These are phyloP conservation scores for Nectriaceae sp. DNA, from an alignment of 2,329 filamentous ascomycete genomes.

Conservation along the genomic window DNA sequence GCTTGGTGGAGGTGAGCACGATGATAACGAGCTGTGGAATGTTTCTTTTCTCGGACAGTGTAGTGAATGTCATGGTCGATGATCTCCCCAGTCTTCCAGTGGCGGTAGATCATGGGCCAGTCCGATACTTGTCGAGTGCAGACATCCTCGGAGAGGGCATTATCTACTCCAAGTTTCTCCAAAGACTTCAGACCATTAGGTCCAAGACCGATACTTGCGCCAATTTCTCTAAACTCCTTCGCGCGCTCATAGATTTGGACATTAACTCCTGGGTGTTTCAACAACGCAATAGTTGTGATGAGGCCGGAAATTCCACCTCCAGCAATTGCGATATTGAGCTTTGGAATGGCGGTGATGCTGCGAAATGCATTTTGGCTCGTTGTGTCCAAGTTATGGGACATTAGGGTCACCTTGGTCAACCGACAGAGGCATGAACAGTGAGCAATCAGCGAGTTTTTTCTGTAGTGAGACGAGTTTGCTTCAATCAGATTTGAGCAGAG, in stretches of 20 bases:
- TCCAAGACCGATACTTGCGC: slow-evolving; percentile 51
- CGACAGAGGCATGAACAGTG: no score
- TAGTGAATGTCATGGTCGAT: slow-evolving; percentile 24
- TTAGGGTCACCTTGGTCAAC: no score
- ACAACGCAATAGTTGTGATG: slow-evolving; percentile 47
- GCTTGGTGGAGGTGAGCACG: slow-evolving; percentile 51
- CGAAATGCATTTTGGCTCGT: no score
- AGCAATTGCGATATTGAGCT: slow-evolving; percentile 46
- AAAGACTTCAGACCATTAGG: slow-evolving; percentile 55
- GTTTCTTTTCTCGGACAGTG: slow-evolving; percentile 47
- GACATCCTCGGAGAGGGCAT: slow-evolving; percentile 43
- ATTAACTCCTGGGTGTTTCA: slow-evolving; percentile 41
- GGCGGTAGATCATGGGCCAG: slow-evolving; percentile 45
- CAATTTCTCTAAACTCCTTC: slow-evolving; percentile 46
- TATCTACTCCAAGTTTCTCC: slow-evolving; percentile 49
- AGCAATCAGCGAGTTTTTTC: no score
- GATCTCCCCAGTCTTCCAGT: slow-evolving; percentile 31
- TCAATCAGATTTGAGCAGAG: no score
- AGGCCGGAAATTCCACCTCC: slow-evolving; percentile 55
- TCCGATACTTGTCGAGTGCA: slow-evolving; percentile 43
- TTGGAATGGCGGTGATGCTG: no score
- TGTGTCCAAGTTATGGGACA: no score
- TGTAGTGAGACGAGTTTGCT: no score
- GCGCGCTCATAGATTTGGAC: slow-evolving; percentile 54
- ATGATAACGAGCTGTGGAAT: slow-evolving; percentile 48